These are phyloP conservation scores for Coniochaeta prunicola DNA, from an alignment of 2,329 filamentous ascomycete genomes.

Conservation along the genomic window DNA sequence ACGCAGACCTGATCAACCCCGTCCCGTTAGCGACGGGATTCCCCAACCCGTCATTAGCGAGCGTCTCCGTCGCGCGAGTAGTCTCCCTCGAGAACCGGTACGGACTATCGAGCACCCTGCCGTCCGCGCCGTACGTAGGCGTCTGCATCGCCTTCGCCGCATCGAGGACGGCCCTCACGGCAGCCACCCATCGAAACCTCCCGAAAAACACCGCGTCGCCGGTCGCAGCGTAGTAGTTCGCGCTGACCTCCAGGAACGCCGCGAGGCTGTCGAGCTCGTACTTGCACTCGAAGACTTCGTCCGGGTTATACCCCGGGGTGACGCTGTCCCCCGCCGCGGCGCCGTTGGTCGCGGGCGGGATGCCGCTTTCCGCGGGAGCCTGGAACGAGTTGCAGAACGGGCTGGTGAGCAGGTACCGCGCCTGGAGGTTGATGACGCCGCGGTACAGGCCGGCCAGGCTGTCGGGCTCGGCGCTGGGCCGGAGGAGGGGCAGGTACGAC, in stretches of 20 bases:
- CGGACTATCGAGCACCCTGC: slow-evolving; percentile 46
- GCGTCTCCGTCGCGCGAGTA: slow-evolving; percentile 69
- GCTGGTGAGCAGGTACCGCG: slow-evolving; percentile 58
- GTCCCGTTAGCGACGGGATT: slow-evolving; percentile 75
- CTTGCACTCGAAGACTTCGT: slow-evolving; percentile 86
- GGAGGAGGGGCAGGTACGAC: slow-evolving; percentile 61
- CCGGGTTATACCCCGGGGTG: slow-evolving; percentile 59
- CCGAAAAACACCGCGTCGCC: slow-evolving; percentile 67
- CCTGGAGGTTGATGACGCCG: slow-evolving; percentile 70
- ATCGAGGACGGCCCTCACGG: slow-evolving; percentile 61
- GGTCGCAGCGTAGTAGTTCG: slow-evolving; percentile 72
- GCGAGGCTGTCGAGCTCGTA: slow-evolving; percentile 91
- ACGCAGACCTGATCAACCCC: slow-evolving; percentile 78
- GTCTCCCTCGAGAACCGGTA: slow-evolving; percentile 77
- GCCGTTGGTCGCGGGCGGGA: slow-evolving; percentile 49
- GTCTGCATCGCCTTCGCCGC: slow-evolving; percentile 64
- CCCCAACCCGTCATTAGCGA: slow-evolving; percentile 68
- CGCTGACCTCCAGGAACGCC: slow-evolving; percentile 74
- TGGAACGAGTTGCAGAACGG: slow-evolving; percentile 96
- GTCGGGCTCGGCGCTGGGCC: slow-evolving; percentile 27
- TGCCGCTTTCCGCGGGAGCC: slow-evolving; percentile 67
- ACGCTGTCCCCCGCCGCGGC: slow-evolving; percentile 53
- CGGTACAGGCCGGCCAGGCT: slow-evolving; percentile 63
- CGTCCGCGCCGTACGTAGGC: slow-evolving; percentile 62
- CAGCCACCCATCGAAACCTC: slow-evolving; percentile 63